phyloP scores from a whole-genome alignment of 306 rosid genomes.

The Amphicarpaea edgeworthii region DNA sequence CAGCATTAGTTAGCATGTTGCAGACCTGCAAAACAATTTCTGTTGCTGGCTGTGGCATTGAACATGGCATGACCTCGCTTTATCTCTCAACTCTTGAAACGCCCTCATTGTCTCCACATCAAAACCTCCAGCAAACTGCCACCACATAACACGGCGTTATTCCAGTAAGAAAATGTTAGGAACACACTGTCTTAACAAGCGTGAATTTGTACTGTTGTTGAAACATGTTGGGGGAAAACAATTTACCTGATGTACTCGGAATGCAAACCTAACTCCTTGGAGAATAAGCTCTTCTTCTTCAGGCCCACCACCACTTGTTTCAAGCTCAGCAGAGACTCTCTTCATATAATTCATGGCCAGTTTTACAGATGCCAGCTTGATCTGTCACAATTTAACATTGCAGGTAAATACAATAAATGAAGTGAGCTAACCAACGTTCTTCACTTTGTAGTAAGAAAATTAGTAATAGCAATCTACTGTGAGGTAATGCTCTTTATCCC shows the following conservation, averaged over 20 bases:
- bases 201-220: conserved; percentile 1
- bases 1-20: conserved; percentile 72
- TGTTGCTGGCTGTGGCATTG: conserved; percentile 87
- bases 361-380: conserved; percentile 93
- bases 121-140: conserved; percentile 97
- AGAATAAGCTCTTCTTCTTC: conserved; percentile 98
- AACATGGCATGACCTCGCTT: conserved; percentile 84
- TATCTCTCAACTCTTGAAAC: conserved; percentile 92
- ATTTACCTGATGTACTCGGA: conserved; percentile 94
- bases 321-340: conserved; percentile 96
- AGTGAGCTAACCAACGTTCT: conserved; percentile 36
- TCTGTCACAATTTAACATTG: conserved; percentile 58
- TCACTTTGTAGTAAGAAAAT: conserved; percentile 22
- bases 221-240: not conserved
- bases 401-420: conserved; percentile 41
- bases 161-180: not conserved
- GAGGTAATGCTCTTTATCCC: not conserved
- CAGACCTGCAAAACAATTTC: conserved; percentile 69
- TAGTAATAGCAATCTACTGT: conserved; percentile 11
- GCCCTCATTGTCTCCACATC: conserved; percentile 97
- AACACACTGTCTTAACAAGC: not conserved
- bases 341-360: conserved; percentile 97
- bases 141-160: conserved; percentile 36
- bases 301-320: conserved; percentile 81
- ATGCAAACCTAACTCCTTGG: conserved; percentile 93